A percentile compares a stretch with the other conserved stretches of the same genome.
Conservation (phyloP, 805 yeast species). For the Wickerhamiella spandovensis region DNA sequence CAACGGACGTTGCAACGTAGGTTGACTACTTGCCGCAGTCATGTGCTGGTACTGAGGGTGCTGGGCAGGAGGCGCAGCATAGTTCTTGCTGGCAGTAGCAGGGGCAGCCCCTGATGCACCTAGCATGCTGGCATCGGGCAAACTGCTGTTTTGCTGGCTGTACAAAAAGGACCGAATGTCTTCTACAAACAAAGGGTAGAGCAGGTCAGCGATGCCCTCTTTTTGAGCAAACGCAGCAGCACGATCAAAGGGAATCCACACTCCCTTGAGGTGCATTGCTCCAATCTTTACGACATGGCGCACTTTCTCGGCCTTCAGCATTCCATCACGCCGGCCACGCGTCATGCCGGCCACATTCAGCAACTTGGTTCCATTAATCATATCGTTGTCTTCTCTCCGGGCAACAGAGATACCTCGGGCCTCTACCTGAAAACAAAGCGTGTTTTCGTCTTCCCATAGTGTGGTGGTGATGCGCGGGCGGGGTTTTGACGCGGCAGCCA, state of each 20-base stretch:
- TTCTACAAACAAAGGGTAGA: conserved; percentile 61
- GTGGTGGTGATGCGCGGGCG: conserved; percentile 59
- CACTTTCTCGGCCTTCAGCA: conserved; percentile 61
- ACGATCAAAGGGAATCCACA: conserved; percentile 80
- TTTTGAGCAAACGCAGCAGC: conserved; percentile 70
- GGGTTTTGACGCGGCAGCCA: conserved; percentile 1
- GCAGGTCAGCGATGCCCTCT: conserved; percentile 57
- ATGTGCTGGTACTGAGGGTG: conserved; percentile 4
- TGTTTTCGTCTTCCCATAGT: conserved; percentile 81
- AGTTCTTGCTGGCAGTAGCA: background rate
- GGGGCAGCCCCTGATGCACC: background rate
- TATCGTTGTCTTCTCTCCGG: conserved; percentile 74
- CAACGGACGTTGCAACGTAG: background rate
- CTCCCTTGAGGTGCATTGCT: conserved; percentile 79
- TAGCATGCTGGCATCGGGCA: conserved; percentile 1
- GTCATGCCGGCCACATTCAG: conserved; percentile 79
- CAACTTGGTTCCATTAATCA: conserved; percentile 78
- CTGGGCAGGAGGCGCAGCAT: background rate
- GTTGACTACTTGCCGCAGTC: background rate
- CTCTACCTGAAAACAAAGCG: conserved; percentile 74
- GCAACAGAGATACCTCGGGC: conserved; percentile 70
- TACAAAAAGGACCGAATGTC: conserved; percentile 33
- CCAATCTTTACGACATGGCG: conserved; percentile 78
- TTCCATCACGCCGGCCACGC: conserved; percentile 80
- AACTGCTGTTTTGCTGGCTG: conserved; percentile 9